A percentile compares a stretch with the other conserved stretches of the same genome.
These are phyloP conservation scores for Aspergillus ochraceus DNA, from an alignment of 2,329 filamentous ascomycete species.

Conservation along the genomic window DNA sequence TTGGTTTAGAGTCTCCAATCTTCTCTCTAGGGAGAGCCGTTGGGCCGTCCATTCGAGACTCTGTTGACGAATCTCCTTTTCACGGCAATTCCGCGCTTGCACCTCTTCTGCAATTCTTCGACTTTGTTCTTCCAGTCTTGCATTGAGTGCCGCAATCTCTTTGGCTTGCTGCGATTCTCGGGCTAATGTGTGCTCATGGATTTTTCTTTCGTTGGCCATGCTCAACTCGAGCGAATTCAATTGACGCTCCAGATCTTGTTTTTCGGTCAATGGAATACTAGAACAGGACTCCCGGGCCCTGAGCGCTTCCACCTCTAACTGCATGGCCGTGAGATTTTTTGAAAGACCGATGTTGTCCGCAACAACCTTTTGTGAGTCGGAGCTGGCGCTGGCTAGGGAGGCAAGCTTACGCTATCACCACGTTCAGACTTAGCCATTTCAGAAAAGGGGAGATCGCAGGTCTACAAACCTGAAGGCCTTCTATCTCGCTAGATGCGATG, in stretches of 20 bases:
- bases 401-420: conserved; percentile 65
- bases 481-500: conserved; percentile 54
- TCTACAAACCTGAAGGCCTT: conserved; percentile 54
- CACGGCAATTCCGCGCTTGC: conserved; percentile 47
- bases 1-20: conserved; percentile 66
- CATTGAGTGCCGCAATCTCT: conserved; percentile 40
- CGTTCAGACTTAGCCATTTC: conserved; percentile 18
- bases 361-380: conserved; percentile 70
- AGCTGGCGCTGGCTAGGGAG: conserved; percentile 64
- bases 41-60: conserved; percentile 62
- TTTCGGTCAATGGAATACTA: conserved; percentile 72
- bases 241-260: conserved; percentile 76
- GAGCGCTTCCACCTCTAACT: conserved; percentile 63
- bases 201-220: conserved; percentile 77
- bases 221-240: conserved; percentile 75
- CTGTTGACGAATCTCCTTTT: conserved; percentile 56
- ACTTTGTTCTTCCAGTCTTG: conserved; percentile 49
- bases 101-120: conserved; percentile 53
- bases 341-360: conserved; percentile 63
- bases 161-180: conserved; percentile 37
- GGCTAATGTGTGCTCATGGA: conserved; percentile 58
- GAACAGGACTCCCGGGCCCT: conserved; percentile 60
- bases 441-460: background rate
- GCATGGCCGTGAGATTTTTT: conserved; percentile 59
- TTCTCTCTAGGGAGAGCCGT: conserved; percentile 67